Evolutionary conservation across 2,329 filamentous ascomycete genomes (phyloP), one percentile per base, ranked within the genome.

Genomic region (Pseudogymnoascus sp.): DNA sequence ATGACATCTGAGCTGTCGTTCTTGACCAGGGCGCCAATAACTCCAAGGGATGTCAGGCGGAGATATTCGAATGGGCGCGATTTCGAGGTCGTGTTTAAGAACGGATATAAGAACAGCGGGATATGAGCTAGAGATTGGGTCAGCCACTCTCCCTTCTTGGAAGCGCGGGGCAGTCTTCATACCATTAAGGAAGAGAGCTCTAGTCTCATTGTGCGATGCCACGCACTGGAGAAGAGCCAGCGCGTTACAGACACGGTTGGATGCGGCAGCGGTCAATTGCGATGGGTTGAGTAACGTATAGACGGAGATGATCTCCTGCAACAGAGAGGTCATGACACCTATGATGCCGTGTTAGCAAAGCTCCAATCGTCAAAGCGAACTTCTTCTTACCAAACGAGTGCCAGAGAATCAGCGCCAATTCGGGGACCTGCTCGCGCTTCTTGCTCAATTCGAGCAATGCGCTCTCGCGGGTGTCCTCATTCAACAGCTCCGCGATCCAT

Each of bases 1-100:
- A 99, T 99, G 64, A 97, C 94, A 72, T 97, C 94, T 15, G 91
- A 93, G 2, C 92, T 97, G 77, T 99, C 94, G 72, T 99, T 99
- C 83, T 99, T 99, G 64, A 99, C 94, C 51, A 99, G 81, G 1
- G 94, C 94, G 63, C 94, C 94, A 68, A 99, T 97, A 31, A 99
- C 94, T 61, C 94, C 94, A 21, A 99, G 84, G 15, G 92, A 97
- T 0, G 94, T 99, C 35, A 99, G 84, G 60, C 94, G 91, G 61
- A 99, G 84, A 73, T 99, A 99, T 75, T 99, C 94, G 74, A 97
- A 99, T 0, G 94, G 94, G 61, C 94, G 86, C 33, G 92, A 97
- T 77, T 99, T 99, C 35, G 94, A 97, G 1, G 94, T 99, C 3
- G 94, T 99, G 78, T 99, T 99, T 66, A 99, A 85, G 73, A 99